These are phyloP conservation scores for Blepharisma japonicum DNA, from an alignment of 73 alveolate species.

Conservation along the genomic window DNA sequence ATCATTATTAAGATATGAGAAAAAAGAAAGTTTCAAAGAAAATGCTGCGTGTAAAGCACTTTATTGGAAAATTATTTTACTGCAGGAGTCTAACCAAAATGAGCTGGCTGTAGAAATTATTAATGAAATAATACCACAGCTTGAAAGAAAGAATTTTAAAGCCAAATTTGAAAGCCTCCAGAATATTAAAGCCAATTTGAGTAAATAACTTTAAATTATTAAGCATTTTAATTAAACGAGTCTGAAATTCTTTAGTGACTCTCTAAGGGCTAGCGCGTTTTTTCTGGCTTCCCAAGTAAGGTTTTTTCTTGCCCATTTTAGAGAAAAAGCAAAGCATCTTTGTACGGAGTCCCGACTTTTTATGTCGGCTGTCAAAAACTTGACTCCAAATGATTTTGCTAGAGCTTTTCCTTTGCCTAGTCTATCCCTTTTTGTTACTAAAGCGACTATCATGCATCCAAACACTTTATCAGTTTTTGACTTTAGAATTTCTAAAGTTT, in stretches of 20 bases:
- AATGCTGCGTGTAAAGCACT: no score
- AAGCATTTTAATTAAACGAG: no score
- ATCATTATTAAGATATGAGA: not conserved
- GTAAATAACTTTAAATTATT: no score
- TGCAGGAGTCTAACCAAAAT: no score
- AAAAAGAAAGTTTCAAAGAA: no score
- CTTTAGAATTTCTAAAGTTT: not conserved
- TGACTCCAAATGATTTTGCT: not conserved
- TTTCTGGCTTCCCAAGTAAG: constrained; percentile 24
- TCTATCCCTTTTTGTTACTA: not conserved
- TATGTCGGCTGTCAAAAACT: not conserved
- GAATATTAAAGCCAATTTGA: no score
- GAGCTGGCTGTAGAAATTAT: no score
- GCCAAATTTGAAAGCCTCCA: no score
- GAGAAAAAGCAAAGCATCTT: constrained; percentile 16
- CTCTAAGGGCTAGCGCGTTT: not conserved
- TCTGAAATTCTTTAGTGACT: not conserved
- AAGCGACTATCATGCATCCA: not conserved
- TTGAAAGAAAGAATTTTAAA: no score
- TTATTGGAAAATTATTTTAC: no score
- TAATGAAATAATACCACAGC: no score
- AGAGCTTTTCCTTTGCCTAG: constrained; percentile 16
- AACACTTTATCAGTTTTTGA: not conserved
- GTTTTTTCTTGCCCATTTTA: constrained; percentile 20
- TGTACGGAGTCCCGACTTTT: not conserved